Percentiles rank a stretch among this genome's conserved stretches.
Conservation (phyloP, 2,329 filamentous ascomycete genomes). For the Colletotrichum sojae region DNA sequence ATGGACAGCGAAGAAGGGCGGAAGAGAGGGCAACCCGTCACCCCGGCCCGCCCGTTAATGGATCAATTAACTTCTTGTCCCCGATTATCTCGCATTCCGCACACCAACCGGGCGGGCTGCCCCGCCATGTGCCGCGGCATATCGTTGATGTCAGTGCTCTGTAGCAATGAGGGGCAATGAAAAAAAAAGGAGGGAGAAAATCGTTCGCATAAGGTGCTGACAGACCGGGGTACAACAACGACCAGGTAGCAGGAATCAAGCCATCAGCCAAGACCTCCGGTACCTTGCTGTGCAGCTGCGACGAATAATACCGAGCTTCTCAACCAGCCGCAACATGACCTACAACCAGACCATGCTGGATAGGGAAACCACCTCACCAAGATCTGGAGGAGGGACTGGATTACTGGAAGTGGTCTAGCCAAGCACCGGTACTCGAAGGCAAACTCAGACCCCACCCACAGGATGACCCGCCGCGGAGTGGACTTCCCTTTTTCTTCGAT, state of each 20-base stretch:
- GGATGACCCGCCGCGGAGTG: slow-evolving; percentile 11
- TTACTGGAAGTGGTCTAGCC: slow-evolving; percentile 3
- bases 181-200: slow-evolving; percentile 18
- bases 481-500: not conserved
- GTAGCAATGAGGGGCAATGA: slow-evolving; percentile 28
- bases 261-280: not conserved
- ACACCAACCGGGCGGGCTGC: not conserved
- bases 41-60: not conserved
- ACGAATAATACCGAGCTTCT: too few relatives aligned
- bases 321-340: too few relatives aligned
- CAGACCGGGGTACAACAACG: not conserved
- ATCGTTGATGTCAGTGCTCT: slow-evolving; percentile 19
- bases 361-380: slow-evolving; percentile 27
- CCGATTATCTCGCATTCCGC: slow-evolving; percentile 9
- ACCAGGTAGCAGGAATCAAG: not conserved
- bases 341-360: slow-evolving; percentile 11
- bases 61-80: slow-evolving; percentile 14
- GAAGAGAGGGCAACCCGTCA: not conserved
- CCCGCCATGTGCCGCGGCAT: slow-evolving; percentile 37
- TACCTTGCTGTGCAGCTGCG: too few relatives aligned
- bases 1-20: not conserved
- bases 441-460: not conserved
- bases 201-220: slow-evolving; percentile 5
- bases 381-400: not conserved
- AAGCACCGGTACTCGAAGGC: slow-evolving; percentile 15